Conservation (phyloP, 148 eudicot species). For the Nepenthes mirabilis region DNA sequence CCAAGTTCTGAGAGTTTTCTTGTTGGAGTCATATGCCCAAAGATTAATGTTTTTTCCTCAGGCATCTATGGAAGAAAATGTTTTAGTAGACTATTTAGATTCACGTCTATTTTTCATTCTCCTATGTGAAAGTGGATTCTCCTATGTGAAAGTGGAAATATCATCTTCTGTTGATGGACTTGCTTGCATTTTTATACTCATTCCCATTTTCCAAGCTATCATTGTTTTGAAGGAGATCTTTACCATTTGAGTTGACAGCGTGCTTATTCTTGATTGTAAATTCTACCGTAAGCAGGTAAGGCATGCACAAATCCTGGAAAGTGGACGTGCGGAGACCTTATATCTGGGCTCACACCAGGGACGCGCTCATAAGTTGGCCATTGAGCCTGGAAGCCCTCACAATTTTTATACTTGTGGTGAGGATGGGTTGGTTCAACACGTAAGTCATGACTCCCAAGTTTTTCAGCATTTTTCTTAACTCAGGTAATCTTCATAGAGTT, state of each 20-base stretch:
- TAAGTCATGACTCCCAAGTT: constrained; percentile 19
- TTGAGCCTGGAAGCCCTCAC: constrained; percentile 93
- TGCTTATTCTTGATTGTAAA: not conserved
- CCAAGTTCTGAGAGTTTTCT: too few species aligned
- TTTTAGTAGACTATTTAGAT: too few species aligned
- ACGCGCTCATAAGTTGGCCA: constrained; percentile 78
- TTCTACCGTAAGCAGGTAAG: constrained; percentile 46
- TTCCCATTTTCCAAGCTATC: not conserved
- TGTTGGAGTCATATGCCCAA: too few species aligned
- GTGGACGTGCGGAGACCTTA: constrained; percentile 55
- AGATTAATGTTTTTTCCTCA: too few species aligned
- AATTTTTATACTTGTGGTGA: constrained; percentile 84
- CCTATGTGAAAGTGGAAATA: too few species aligned
- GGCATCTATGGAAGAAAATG: too few species aligned
- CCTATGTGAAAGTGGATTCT: too few species aligned
- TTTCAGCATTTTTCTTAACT: constrained; percentile 1
- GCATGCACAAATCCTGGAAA: constrained; percentile 49
- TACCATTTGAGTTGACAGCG: not conserved
- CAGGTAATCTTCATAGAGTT: too few species aligned
- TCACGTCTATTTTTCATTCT: too few species aligned
- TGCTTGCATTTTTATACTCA: too few species aligned
- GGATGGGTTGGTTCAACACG: constrained; percentile 87
- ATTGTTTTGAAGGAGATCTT: not conserved
- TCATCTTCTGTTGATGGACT: too few species aligned
- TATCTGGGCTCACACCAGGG: constrained; percentile 57